Evolutionary conservation across 176 grass and related monocot genomes (phyloP).

Genomic region (bread wheat (Triticum aestivum)): DNA sequence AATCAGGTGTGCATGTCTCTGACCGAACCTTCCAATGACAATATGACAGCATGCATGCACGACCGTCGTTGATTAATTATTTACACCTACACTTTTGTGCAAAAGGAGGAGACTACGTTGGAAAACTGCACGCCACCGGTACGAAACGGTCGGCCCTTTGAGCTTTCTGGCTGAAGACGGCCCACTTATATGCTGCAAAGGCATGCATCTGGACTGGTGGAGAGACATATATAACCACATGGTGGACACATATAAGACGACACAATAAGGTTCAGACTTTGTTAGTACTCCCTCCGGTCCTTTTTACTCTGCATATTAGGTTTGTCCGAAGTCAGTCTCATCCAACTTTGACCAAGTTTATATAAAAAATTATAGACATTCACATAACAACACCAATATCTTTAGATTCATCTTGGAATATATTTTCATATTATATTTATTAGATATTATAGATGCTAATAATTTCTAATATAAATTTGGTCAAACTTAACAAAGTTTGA

Average conservation of each 20-base stretch:
- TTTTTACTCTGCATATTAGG: no score
- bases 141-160: not conserved
- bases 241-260: not conserved
- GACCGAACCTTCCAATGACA: not conserved
- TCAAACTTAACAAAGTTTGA: no score
- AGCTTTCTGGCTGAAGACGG: not conserved
- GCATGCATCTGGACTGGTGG: not conserved
- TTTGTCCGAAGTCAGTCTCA: no score
- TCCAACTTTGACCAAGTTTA: no score
- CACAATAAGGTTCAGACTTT: not conserved
- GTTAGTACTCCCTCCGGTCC: not conserved
- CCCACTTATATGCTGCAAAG: not conserved
- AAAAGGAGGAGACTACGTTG: not conserved
- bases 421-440: no score
- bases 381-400: no score
- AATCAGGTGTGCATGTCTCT: not conserved
- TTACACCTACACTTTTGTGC: not conserved
- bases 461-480: no score
- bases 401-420: no score
- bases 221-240: not conserved
- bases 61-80: not conserved
- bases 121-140: not conserved
- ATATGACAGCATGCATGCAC: not conserved
- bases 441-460: no score
- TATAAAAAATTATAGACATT: no score